Evolutionary conservation across 1,139 yeast genomes (phyloP).

Genomic region (Nadsonia starkeyi-henricii): DNA sequence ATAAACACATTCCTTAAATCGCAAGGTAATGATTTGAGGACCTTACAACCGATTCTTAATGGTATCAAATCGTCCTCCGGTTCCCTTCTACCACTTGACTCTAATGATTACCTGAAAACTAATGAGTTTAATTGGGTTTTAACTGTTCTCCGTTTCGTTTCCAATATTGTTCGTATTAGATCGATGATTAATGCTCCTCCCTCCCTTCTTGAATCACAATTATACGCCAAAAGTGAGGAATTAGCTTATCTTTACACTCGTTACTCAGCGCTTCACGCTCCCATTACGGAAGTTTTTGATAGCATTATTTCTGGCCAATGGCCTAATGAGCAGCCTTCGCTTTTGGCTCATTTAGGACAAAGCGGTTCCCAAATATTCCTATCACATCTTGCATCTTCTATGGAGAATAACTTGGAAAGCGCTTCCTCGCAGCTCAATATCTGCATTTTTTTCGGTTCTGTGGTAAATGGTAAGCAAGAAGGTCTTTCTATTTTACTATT

Average conservation of each 20-base stretch:
- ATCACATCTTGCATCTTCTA: slow-evolving; percentile 43
- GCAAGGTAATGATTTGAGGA: slow-evolving; percentile 37
- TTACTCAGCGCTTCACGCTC: slow-evolving; percentile 34
- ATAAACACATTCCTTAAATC: slow-evolving; percentile 44
- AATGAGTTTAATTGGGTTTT: slow-evolving; percentile 22
- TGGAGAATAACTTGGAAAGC: slow-evolving; percentile 46
- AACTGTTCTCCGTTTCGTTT: slow-evolving; percentile 29
- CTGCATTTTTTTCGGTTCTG: slow-evolving; percentile 62
- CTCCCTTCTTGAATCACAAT: slow-evolving; percentile 48
- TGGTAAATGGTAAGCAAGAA: slow-evolving; percentile 65
- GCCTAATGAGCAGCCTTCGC: slow-evolving; percentile 53
- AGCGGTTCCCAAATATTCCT: slow-evolving; percentile 46
- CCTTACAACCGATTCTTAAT: slow-evolving; percentile 42
- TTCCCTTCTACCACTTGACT: slow-evolving; percentile 27
- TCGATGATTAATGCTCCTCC: slow-evolving; percentile 34
- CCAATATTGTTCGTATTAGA: slow-evolving; percentile 41
- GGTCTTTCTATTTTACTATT: slow-evolving; percentile 69
- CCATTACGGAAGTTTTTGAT: slow-evolving; percentile 44
- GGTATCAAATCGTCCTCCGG: slow-evolving; percentile 36
- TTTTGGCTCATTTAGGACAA: slow-evolving; percentile 67
- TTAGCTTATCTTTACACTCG: slow-evolving; percentile 48
- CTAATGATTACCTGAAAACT: slow-evolving; percentile 25
- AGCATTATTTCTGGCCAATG: slow-evolving; percentile 50
- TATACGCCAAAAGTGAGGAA: slow-evolving; percentile 43
- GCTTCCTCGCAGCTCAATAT: slow-evolving; percentile 42